Percentiles rank a stretch among this genome's conserved stretches.
Evolutionary conservation across 768 basidiomycete species (phyloP).

Genomic region (Xerocomus brunneocitrinus): DNA sequence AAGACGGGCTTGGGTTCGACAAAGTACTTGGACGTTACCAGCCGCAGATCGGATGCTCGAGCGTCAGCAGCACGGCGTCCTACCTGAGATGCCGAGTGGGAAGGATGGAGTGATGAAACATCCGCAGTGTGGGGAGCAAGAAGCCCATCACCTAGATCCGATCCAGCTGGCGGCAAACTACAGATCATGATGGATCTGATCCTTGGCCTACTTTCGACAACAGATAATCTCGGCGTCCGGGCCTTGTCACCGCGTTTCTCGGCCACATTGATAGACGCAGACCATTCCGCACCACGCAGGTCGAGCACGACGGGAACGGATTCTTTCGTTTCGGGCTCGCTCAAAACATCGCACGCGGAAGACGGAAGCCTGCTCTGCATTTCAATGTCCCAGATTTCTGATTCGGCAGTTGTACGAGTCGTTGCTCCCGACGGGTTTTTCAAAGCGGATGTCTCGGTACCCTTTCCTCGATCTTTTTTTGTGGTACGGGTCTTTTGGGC

Average conservation of each 20-base stretch:
- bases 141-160: constrained; percentile 16
- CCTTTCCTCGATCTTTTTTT: neutral
- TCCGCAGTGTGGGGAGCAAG: constrained; percentile 1
- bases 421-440: neutral
- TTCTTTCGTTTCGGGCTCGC: constrained; percentile 10
- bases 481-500: constrained; percentile 6
- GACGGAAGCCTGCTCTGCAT: constrained; percentile 28
- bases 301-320: constrained; percentile 36
- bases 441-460: neutral
- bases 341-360: constrained; percentile 13
- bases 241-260: neutral
- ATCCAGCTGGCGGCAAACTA: constrained; percentile 19
- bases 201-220: neutral
- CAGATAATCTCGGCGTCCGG: neutral
- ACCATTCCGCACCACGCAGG: constrained; percentile 31
- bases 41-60: neutral
- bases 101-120: constrained; percentile 39
- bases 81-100: constrained; percentile 54
- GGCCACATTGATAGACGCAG: constrained; percentile 5
- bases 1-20: neutral
- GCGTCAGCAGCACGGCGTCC: constrained; percentile 15
- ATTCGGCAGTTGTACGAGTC: constrained; percentile 23
- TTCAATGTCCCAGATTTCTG: constrained; percentile 58
- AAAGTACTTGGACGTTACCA: constrained; percentile 14
- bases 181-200: neutral